These are phyloP conservation scores for Termitomyces sp. DNA, from an alignment of 768 basidiomycete genomes.

Conservation along the genomic window DNA sequence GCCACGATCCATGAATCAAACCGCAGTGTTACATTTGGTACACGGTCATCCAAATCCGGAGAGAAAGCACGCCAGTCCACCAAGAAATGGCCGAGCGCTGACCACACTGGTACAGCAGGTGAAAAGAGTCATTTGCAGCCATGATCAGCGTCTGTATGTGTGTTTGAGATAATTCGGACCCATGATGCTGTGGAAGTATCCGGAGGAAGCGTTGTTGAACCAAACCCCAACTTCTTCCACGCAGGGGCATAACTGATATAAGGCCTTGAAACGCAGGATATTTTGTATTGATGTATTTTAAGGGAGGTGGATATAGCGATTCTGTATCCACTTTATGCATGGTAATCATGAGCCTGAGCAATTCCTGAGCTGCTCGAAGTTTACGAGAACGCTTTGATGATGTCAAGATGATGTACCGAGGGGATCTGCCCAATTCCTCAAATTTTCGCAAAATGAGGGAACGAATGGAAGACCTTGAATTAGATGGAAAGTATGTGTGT, in stretches of 20 bases:
- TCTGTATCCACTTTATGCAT: not conserved
- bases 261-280: not conserved
- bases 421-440: conserved; percentile 2
- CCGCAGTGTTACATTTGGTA: conserved; percentile 25
- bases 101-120: conserved; percentile 18
- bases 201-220: not conserved
- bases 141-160: conserved; percentile 19
- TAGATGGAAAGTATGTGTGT: not conserved
- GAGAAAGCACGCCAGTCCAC: conserved; percentile 31
- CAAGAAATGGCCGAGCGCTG: conserved; percentile 28
- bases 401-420: too few species aligned
- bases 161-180: not conserved
- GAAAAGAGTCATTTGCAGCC: conserved; percentile 22
- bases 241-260: not conserved
- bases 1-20: not conserved
- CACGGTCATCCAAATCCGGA: conserved; percentile 30
- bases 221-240: conserved; percentile 10
- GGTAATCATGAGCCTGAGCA: not conserved
- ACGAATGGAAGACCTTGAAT: conserved; percentile 5
- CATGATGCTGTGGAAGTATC: not conserved
- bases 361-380: not conserved
- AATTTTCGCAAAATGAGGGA: conserved; percentile 7
- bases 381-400: not conserved
- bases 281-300: not conserved
- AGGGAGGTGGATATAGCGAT: not conserved